Evolutionary conservation across 495 filamentous ascomycete genomes (phyloP).

Genomic region (Neurospora sp.): DNA sequence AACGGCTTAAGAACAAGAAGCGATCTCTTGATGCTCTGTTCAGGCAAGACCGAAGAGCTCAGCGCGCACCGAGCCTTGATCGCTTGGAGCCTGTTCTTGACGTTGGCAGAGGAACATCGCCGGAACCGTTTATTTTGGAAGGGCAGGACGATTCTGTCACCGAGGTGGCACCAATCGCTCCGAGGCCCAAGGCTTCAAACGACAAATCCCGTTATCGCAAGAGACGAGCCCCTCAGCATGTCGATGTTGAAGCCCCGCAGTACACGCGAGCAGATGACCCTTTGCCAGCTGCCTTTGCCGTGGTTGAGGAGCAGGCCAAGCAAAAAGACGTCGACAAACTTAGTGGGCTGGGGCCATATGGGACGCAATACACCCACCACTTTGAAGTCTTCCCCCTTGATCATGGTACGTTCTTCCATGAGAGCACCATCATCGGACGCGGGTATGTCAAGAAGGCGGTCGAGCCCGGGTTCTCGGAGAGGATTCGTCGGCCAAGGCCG

Average conservation of each 20-base stretch:
- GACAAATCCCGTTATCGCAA: slow-evolving; percentile 32
- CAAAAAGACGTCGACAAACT: slow-evolving; percentile 30
- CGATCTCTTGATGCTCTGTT: slow-evolving; percentile 38
- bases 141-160: background rate
- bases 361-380: slow-evolving; percentile 59
- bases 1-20: slow-evolving; percentile 31
- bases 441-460: slow-evolving; percentile 51
- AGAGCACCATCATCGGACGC: slow-evolving; percentile 65
- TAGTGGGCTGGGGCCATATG: slow-evolving; percentile 46
- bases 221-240: slow-evolving; percentile 37
- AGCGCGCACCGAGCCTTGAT: slow-evolving; percentile 9
- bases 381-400: slow-evolving; percentile 64
- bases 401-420: slow-evolving; percentile 63
- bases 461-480: slow-evolving; percentile 19
- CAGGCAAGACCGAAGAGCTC: slow-evolving; percentile 26
- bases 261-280: slow-evolving; percentile 41
- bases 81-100: slow-evolving; percentile 20
- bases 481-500: slow-evolving; percentile 17
- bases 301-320: slow-evolving; percentile 9
- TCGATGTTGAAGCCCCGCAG: slow-evolving; percentile 40
- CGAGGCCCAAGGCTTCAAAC: slow-evolving; percentile 18
- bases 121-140: background rate
- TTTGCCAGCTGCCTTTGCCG: slow-evolving; percentile 19
- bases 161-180: slow-evolving; percentile 18
- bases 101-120: background rate